These are phyloP conservation scores for Epichloe bromicola DNA, from an alignment of 2,329 filamentous ascomycete genomes.

Conservation along the genomic window DNA sequence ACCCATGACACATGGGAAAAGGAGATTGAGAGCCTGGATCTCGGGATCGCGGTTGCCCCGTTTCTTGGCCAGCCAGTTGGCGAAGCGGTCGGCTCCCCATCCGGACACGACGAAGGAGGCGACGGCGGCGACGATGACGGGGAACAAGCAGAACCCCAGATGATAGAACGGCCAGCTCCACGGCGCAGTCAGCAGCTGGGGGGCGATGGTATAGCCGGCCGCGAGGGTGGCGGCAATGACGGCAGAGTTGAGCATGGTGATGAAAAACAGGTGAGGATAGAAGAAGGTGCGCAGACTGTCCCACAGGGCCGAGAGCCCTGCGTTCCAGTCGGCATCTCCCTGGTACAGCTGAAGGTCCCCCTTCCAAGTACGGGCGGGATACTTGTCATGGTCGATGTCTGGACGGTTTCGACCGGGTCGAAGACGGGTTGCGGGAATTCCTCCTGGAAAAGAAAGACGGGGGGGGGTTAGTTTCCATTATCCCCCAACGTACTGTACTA, in stretches of 20 bases:
- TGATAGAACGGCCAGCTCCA: conserved; percentile 2
- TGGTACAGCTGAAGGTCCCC: not conserved
- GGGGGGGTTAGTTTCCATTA: too few species aligned
- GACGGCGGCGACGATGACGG: not conserved
- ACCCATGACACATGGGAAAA: not conserved
- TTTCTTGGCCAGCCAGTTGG: conserved; percentile 3
- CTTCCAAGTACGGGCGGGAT: not conserved
- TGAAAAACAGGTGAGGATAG: conserved; percentile 2
- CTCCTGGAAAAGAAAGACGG: not conserved
- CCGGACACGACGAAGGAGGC: not conserved
- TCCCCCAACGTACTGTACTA: too few species aligned
- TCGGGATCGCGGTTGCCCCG: not conserved
- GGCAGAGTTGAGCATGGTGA: conserved; percentile 2
- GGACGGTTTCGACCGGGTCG: not conserved
- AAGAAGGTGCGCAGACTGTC: conserved; percentile 2
- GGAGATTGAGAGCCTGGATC: conserved; percentile 1
- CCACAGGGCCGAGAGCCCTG: not conserved
- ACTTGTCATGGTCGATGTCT: not conserved
- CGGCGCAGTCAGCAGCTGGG: not conserved
- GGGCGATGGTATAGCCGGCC: not conserved
- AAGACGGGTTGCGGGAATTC: not conserved
- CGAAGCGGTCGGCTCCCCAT: not conserved
- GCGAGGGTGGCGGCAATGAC: conserved; percentile 1
- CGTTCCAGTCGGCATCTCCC: not conserved
- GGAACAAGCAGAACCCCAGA: conserved; percentile 3